Evolutionary conservation across 164 flowering plant genomes (phyloP).

Genomic region (Tetracentron sinense): DNA sequence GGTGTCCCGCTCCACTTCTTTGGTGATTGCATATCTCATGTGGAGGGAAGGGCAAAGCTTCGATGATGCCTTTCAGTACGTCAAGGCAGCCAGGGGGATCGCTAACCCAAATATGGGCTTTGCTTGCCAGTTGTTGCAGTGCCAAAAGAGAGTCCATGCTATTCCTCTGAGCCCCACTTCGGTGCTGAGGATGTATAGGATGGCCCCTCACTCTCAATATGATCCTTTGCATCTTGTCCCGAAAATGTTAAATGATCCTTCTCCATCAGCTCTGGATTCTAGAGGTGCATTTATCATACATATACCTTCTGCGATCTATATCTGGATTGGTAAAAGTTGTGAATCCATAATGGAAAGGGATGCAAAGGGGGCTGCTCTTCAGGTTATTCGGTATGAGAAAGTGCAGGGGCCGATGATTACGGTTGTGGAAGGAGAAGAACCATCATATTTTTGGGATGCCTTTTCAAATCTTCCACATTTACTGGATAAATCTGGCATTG

Average conservation of each 20-base stretch:
- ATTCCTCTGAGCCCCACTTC: slow-evolving; percentile 85
- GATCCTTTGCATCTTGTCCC: slow-evolving; percentile 87
- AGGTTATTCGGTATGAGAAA: slow-evolving; percentile 79
- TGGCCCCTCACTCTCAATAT: slow-evolving; percentile 80
- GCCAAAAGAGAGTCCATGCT: slow-evolving; percentile 86
- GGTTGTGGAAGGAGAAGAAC: slow-evolving; percentile 69
- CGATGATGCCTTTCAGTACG: slow-evolving; percentile 84
- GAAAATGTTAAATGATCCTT: slow-evolving; percentile 71
- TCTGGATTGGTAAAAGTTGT: slow-evolving; percentile 73
- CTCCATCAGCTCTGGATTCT: slow-evolving; percentile 64
- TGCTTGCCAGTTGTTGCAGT: slow-evolving; percentile 84
- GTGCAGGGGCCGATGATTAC: slow-evolving; percentile 49
- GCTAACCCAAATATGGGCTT: slow-evolving; percentile 91
- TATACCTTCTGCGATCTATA: slow-evolving; percentile 59
- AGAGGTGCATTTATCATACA: slow-evolving; percentile 82
- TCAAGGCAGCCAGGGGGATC: slow-evolving; percentile 80
- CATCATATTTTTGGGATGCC: slow-evolving; percentile 65
- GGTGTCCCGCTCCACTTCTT: slow-evolving; percentile 84
- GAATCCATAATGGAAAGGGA: slow-evolving; percentile 70
- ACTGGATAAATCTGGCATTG: slow-evolving; percentile 44
- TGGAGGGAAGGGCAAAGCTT: slow-evolving; percentile 93
- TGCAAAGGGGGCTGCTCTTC: slow-evolving; percentile 73
- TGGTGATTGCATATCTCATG: no score
- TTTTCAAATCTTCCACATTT: slow-evolving; percentile 45
- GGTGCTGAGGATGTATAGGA: slow-evolving; percentile 62